Percentiles rank a stretch among this genome's conserved stretches.
Evolutionary conservation across 2,329 filamentous ascomycete species (phyloP).

Genomic region (Arthroderma uncinatum): DNA sequence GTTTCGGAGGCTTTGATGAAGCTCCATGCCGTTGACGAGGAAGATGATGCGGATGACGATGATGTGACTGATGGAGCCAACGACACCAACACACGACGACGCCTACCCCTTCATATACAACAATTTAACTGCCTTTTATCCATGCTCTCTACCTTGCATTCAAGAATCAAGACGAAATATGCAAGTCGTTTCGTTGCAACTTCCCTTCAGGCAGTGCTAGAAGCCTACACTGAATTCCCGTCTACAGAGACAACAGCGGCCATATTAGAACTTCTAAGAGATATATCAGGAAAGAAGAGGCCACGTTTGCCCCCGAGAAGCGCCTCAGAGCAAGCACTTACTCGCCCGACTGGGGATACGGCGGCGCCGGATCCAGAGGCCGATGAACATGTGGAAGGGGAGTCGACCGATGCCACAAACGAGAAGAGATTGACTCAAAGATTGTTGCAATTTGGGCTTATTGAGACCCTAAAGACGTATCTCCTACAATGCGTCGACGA

Average conservation of each 20-base stretch:
- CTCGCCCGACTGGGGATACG: constrained; percentile 22
- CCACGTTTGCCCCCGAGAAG: constrained; percentile 50
- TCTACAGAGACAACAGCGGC: constrained; percentile 47
- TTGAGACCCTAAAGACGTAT: constrained; percentile 52
- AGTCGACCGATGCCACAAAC: constrained; percentile 21
- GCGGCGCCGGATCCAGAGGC: constrained; percentile 48
- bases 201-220: constrained; percentile 50
- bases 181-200: constrained; percentile 55
- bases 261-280: constrained; percentile 47
- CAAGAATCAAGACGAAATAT: constrained; percentile 51
- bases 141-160: constrained; percentile 49
- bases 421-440: constrained; percentile 43
- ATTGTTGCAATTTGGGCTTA: constrained; percentile 51
- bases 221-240: constrained; percentile 47
- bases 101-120: constrained; percentile 21
- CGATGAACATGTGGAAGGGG: constrained; percentile 34
- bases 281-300: constrained; percentile 46
- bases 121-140: constrained; percentile 35
- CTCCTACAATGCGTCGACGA: constrained; percentile 33
- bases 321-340: constrained; percentile 38
- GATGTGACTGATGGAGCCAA: constrained; percentile 10
- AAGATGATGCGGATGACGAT: constrained; percentile 23
- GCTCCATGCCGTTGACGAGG: constrained; percentile 38
- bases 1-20: constrained; percentile 51
- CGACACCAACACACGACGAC: constrained; percentile 8